Evolutionary conservation across 2,329 filamentous ascomycete species (phyloP).

Genomic region (Venturia carpophila): DNA sequence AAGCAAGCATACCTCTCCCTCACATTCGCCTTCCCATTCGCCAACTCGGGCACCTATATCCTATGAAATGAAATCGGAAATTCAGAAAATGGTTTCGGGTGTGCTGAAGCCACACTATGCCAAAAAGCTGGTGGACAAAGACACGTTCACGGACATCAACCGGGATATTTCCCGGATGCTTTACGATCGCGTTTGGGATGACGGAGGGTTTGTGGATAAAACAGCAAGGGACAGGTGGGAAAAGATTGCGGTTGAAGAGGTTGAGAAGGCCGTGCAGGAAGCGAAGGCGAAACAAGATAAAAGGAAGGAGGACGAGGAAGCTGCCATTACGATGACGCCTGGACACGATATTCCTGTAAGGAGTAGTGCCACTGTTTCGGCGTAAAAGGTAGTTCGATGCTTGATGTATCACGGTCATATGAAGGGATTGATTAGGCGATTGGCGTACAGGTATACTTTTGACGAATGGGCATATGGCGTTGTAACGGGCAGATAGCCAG

Average conservation of each 20-base stretch:
- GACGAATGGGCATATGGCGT: background rate
- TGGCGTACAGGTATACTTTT: background rate
- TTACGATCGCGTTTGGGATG: constrained; percentile 59
- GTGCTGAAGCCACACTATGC: constrained; percentile 78
- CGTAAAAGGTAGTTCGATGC: background rate
- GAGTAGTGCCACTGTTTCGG: background rate
- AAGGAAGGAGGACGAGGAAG: background rate
- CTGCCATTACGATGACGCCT: background rate
- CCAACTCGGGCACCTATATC: constrained; percentile 49
- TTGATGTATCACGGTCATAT: constrained; percentile 1
- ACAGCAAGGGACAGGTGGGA: constrained; percentile 64
- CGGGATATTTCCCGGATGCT: constrained; percentile 79
- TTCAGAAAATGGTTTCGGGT: constrained; percentile 79
- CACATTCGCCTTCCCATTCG: constrained; percentile 41
- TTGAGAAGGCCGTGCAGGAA: constrained; percentile 58
- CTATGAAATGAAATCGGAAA: constrained; percentile 75
- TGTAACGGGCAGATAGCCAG: background rate
- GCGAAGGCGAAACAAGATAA: constrained; percentile 21
- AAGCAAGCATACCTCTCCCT: constrained; percentile 29
- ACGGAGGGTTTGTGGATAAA: constrained; percentile 50
- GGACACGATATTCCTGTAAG: background rate
- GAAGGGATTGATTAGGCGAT: background rate
- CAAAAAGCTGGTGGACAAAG: constrained; percentile 69
- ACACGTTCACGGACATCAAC: constrained; percentile 90
- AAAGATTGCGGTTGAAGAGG: constrained; percentile 68